Base-by-base conservation (phyloP, 768 basidiomycete genomes). In the Peribolospora baueri region DNA sequence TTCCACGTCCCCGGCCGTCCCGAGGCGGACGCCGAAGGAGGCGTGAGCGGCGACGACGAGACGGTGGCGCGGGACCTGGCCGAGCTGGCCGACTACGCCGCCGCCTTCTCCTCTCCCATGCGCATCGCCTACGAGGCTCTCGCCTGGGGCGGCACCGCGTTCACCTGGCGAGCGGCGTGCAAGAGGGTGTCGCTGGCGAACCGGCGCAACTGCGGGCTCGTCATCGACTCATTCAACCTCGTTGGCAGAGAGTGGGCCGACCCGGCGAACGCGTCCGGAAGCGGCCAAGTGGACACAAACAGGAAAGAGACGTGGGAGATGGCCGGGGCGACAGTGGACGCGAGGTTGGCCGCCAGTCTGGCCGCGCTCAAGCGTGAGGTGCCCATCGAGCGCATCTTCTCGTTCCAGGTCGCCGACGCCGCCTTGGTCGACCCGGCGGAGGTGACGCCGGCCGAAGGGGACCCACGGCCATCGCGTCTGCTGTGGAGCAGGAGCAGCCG, bases 351-450 rank as follows among this genome's bases (percentile, higher is more conserved):
- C 36, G 9, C 40, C 46, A 67, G 67, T 58, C 61, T 70, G 45
- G 54, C 51, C 9, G 61, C 65, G 42, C 62, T 70, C 36, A 59
- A 62, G 7, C 54, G 52, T 5, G 61, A 62, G 25, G 61, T 70
- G 9, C 69, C 70, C 1, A 65, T 62, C 0, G 59, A 66, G 57
- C 52, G 56, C 59, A 69, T 72, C 59, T 72, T 69, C 61, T 62
- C 69, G 52, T 69, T 68, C 58, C 70, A 72, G 51, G 57, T 70
- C 55, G 70, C 70, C 53, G 70, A 72, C 59, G 70, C 66, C 52
- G 56, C 38, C 42, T 57, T 39, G 58, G 3, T 38, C 48, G 25
- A 25, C 25, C 25, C 25, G 25, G 25, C 25, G 25, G 25, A 25
- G 25, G 25, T 58, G 3, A 45, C 58, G 3, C 59, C 64, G 3